A percentile compares a stretch with the other conserved stretches of the same genome.
phyloP scores from a whole-genome alignment of 169 alveolate species.

The Plasmodium coatneyi region DNA sequence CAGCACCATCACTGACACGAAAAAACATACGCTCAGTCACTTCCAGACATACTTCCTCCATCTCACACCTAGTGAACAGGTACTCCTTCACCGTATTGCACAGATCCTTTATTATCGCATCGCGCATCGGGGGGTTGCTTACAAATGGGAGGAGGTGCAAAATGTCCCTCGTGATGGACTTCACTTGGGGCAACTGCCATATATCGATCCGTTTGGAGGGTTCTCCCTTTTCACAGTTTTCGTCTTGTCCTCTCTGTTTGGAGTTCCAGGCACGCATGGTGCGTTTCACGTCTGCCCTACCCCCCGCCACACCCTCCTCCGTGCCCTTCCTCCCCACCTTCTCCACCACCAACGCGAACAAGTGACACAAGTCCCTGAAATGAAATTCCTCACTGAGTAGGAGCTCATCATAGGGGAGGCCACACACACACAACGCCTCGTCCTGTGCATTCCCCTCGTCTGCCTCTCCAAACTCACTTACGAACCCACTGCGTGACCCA shows the following conservation, averaged over 20 bases:
- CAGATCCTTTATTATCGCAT: constrained; percentile 24
- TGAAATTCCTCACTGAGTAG: not conserved
- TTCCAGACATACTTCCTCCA: constrained; percentile 18
- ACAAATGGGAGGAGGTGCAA: not conserved
- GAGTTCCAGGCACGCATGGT: not conserved
- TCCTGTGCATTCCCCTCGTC: not conserved
- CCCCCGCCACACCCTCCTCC: not conserved
- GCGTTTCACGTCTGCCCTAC: not conserved
- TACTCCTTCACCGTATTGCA: constrained; percentile 9
- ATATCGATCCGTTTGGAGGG: not conserved
- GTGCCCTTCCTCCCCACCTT: not conserved
- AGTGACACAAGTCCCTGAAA: not conserved
- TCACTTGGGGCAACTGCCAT: not conserved
- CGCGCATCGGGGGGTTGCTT: constrained; percentile 12
- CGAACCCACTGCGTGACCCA: not conserved
- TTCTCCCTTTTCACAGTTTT: not conserved
- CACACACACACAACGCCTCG: not conserved
- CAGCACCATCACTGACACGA: not conserved
- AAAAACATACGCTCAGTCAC: constrained; percentile 12
- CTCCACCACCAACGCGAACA: constrained; percentile 17
- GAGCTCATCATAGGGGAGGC: not conserved
- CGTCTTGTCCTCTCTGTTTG: not conserved
- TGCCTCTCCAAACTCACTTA: not conserved
- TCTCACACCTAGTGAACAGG: not conserved
- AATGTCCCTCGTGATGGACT: not conserved